Percentiles rank a stretch among this genome's conserved stretches.
Conservation (phyloP, 441 rosid genomes). For the Populus hybrid region DNA sequence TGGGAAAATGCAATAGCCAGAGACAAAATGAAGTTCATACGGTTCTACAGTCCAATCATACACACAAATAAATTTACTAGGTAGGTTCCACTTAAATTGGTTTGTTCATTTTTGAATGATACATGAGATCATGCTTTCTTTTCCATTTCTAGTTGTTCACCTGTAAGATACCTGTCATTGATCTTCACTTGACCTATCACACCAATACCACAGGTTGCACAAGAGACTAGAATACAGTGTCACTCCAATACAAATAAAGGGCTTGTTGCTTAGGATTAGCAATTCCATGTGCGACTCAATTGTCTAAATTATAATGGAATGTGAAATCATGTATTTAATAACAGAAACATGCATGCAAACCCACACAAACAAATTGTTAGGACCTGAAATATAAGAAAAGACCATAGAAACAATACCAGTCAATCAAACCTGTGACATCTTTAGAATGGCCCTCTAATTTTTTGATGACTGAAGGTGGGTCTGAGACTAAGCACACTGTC, state of each 20-base stretch:
- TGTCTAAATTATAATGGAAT: not conserved
- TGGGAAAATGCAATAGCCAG: not conserved
- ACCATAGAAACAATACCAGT: constrained; percentile 63
- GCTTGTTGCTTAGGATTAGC: not conserved
- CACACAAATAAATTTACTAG: not conserved
- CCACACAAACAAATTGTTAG: not conserved
- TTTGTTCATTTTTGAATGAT: not conserved
- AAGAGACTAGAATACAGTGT: not conserved
- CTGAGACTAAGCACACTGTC: constrained; percentile 73
- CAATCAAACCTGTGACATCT: constrained; percentile 98
- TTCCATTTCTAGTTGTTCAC: not conserved
- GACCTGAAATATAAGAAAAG: constrained; percentile 33
- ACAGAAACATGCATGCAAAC: not conserved
- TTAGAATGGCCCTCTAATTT: constrained; percentile 78
- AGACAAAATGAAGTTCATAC: not conserved
- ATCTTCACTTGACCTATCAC: not conserved
- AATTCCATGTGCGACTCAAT: not conserved
- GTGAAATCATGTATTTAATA: not conserved
- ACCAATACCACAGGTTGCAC: not conserved
- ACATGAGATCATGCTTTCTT: not conserved
- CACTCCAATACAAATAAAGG: not conserved
- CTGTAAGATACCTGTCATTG: not conserved
- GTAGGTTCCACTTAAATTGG: not conserved
- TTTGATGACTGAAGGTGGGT: constrained; percentile 67
- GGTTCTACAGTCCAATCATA: not conserved